A percentile compares a stretch with the other conserved stretches of the same genome.
These are phyloP conservation scores for Penicillium mononematosum DNA, from an alignment of 495 filamentous ascomycete genomes.

Conservation along the genomic window DNA sequence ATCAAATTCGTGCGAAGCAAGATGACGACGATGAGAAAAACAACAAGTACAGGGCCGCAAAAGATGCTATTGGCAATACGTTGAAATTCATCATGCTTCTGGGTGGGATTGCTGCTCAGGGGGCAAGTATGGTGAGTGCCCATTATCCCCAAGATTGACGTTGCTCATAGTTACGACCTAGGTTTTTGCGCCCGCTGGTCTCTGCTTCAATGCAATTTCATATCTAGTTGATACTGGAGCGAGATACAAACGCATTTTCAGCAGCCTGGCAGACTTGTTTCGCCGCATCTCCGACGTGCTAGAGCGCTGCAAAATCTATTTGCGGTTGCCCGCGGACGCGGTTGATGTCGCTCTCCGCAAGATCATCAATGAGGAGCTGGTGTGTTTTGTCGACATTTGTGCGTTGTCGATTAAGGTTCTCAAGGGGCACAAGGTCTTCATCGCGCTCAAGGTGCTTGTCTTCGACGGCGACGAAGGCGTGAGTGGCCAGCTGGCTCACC, in stretches of 20 bases:
- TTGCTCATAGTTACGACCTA: not conserved
- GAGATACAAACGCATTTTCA: conserved; percentile 32
- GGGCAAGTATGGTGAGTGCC: conserved; percentile 22
- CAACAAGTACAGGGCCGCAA: conserved; percentile 19
- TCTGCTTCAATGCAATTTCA: conserved; percentile 30
- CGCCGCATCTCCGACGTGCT: conserved; percentile 26
- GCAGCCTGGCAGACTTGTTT: conserved; percentile 27
- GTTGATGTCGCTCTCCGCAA: conserved; percentile 25
- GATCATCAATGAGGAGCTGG: conserved; percentile 30
- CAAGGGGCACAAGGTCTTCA: conserved; percentile 27
- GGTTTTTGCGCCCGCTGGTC: conserved; percentile 24
- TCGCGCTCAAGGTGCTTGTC: conserved; percentile 29
- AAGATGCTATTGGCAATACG: conserved; percentile 23
- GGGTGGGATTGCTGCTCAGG: conserved; percentile 24
- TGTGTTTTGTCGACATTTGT: conserved; percentile 31
- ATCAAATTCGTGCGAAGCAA: conserved; percentile 23
- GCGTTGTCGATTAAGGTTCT: conserved; percentile 27
- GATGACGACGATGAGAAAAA: conserved; percentile 20
- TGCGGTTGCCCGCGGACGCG: conserved; percentile 24
- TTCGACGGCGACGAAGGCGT: conserved; percentile 29
- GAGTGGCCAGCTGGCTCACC: conserved; percentile 18
- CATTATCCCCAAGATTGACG: not conserved
- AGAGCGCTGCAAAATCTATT: conserved; percentile 30
- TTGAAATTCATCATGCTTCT: conserved; percentile 19
- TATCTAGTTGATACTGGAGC: conserved; percentile 28